Base-by-base conservation (phyloP, 164 flowering plant species). In the Umbellularia californica region DNA sequence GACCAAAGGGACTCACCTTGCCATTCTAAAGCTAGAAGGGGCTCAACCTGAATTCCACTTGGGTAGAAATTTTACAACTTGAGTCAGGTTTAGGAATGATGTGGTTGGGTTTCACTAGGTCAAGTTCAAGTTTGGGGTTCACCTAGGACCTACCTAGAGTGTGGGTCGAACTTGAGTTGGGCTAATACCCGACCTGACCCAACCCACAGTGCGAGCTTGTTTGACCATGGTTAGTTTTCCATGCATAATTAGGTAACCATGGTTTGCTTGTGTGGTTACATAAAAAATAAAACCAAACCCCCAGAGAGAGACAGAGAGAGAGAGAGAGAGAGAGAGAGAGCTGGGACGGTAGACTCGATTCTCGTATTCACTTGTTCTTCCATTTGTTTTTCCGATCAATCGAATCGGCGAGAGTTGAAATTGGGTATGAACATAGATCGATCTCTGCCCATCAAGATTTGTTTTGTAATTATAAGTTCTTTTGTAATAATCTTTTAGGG, bases 381-480 rank as follows among this genome's bases (percentile, higher is more conserved):
- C 58, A 52, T 55, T 55, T 28, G 19, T 19, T 72, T 22, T 6
- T 74, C 35, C 22, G 33, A 50, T 72, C 69, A 35, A 35, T 58
- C 63, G 60, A 72, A 65, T 77, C 25, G 60, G 27, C 41, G 50
- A 68, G 17, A 77, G 22, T 75, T 77, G 64, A 55, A 11, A 50
- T 41, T 22, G 28, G 74, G 80, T 77, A 70, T 73, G 79, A 41
- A 41, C 47, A 35, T 69, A 2, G 64, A 62, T 73, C 66, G 75
- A 69, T 72, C 35, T 60, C 68, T 47, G 30, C 1, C 14, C 70
- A 58, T 64, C 5, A 2, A 28, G 50, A 28, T 5, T 9, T 35
- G 10, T 1, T 41, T 9, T 41, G 7, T 41, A 67, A 64, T 64
- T 65, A 27, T 14, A 68, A 35, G 5, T 6, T 28, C 22, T 50